These are phyloP conservation scores for Coniochaeta ligniaria DNA, from an alignment of 2,329 filamentous ascomycete species.

Conservation along the genomic window DNA sequence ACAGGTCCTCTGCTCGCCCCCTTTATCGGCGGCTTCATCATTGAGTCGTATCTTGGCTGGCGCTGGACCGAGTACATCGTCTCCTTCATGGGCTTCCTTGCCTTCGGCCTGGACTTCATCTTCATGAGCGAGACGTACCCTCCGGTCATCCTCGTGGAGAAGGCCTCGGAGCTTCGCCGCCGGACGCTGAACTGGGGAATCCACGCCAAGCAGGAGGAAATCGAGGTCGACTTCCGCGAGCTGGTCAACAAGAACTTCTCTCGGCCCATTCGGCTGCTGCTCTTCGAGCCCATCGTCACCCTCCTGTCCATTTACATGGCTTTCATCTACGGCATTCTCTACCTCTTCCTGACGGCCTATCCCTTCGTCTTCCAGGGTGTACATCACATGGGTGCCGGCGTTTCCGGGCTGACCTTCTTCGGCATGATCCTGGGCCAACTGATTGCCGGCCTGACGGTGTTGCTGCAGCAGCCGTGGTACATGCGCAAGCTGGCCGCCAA, in stretches of 20 bases:
- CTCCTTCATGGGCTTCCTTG: conserved; percentile 55
- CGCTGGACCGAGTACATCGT: conserved; percentile 64
- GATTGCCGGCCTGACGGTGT: conserved; percentile 57
- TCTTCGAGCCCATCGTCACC: conserved; percentile 62
- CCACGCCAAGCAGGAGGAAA: conserved; percentile 65
- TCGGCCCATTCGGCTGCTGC: conserved; percentile 58
- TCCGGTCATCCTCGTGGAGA: conserved; percentile 54
- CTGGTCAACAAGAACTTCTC: conserved; percentile 59
- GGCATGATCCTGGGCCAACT: conserved; percentile 73
- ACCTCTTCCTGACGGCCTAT: conserved; percentile 81
- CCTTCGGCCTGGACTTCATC: conserved; percentile 52
- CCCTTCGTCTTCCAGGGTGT: conserved; percentile 70
- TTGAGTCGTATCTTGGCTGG: conserved; percentile 55
- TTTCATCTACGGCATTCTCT: conserved; percentile 72
- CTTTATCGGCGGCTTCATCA: conserved; percentile 63
- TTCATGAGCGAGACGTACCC: conserved; percentile 66
- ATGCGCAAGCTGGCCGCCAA: conserved; percentile 61
- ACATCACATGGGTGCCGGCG: conserved; percentile 62
- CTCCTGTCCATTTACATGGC: conserved; percentile 64
- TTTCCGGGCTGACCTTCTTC: conserved; percentile 74
- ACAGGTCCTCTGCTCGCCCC: conserved; percentile 60
- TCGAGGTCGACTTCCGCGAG: conserved; percentile 58
- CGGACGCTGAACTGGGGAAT: conserved; percentile 64
- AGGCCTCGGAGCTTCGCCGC: conserved; percentile 54
- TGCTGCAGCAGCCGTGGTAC: conserved; percentile 59